These are phyloP conservation scores for Exophiala viscosa DNA, from an alignment of 2,329 filamentous ascomycete genomes.

Conservation along the genomic window DNA sequence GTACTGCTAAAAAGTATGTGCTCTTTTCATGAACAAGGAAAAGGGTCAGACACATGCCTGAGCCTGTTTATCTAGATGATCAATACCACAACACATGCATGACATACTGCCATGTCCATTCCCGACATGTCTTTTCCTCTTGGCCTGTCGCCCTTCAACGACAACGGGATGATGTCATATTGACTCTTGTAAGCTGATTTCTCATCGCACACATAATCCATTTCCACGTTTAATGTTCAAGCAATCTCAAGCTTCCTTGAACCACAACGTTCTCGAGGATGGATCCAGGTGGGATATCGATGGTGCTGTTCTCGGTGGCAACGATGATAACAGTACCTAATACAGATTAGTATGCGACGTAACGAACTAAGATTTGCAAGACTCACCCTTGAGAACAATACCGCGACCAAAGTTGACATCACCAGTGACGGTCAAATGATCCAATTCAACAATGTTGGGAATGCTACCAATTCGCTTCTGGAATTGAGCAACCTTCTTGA, in stretches of 20 bases:
- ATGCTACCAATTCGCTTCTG: conserved; percentile 51
- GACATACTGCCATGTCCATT: too few species aligned
- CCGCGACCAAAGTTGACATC: conserved; percentile 94
- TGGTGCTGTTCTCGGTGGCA: conserved; percentile 94
- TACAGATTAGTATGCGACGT: not conserved
- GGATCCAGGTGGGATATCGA: conserved; percentile 93
- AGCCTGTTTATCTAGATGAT: too few species aligned
- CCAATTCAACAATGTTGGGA: conserved; percentile 49
- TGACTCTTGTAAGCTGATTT: not conserved
- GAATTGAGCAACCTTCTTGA: conserved; percentile 96
- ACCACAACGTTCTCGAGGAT: conserved; percentile 98
- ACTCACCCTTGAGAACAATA: conserved; percentile 80
- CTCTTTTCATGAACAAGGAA: too few species aligned
- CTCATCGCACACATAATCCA: not conserved
- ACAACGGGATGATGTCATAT: too few species aligned
- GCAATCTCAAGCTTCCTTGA: conserved; percentile 81
- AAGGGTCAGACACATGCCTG: too few species aligned
- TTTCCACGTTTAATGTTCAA: conserved; percentile 56
- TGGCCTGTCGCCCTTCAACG: too few species aligned
- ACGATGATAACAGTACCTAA: conserved; percentile 89
- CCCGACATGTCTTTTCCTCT: too few species aligned
- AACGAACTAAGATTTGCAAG: not conserved
- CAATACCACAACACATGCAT: too few species aligned
- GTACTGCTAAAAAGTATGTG: too few species aligned
- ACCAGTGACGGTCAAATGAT: conserved; percentile 92